phyloP scores from a whole-genome alignment of 2,329 filamentous ascomycete species.

The Microsporum audouinii region DNA sequence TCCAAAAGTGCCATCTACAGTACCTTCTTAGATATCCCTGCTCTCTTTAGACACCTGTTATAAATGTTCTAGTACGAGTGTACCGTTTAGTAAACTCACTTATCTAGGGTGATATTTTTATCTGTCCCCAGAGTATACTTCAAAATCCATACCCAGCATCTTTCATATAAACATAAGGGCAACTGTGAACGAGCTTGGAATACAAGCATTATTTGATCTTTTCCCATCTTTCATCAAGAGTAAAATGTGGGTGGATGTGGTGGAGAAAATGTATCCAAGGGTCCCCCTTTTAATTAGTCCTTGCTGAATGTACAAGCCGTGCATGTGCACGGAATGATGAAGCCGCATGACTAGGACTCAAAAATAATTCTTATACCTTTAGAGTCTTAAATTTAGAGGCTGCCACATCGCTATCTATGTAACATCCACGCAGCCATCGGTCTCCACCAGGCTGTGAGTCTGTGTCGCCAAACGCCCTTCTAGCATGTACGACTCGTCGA shows the following conservation, averaged over 20 bases:
- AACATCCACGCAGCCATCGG: slow-evolving; percentile 76
- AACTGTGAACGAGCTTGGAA: too few relatives aligned
- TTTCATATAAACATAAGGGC: too few relatives aligned
- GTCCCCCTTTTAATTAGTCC: too few relatives aligned
- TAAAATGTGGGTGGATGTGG: too few relatives aligned
- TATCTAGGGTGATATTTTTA: neutral
- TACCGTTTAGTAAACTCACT: too few relatives aligned
- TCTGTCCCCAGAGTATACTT: neutral
- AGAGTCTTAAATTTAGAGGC: slow-evolving; percentile 37
- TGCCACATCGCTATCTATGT: slow-evolving; percentile 59
- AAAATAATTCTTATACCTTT: slow-evolving; percentile 14
- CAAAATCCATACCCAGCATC: neutral
- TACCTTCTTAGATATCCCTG: neutral
- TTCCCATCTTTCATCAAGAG: too few relatives aligned
- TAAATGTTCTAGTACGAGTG: neutral
- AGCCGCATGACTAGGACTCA: too few relatives aligned
- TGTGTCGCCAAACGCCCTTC: slow-evolving; percentile 56
- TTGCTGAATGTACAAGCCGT: too few relatives aligned
- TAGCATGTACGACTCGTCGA: slow-evolving; percentile 68
- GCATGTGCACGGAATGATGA: too few relatives aligned
- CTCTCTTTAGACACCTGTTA: neutral
- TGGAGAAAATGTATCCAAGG: too few relatives aligned
- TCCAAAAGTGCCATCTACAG: slow-evolving; percentile 21
- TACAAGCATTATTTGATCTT: too few relatives aligned
- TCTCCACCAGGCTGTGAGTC: slow-evolving; percentile 36